phyloP scores from a whole-genome alignment of 2,329 filamentous ascomycete genomes.

The Alternaria angustiovoidea region DNA sequence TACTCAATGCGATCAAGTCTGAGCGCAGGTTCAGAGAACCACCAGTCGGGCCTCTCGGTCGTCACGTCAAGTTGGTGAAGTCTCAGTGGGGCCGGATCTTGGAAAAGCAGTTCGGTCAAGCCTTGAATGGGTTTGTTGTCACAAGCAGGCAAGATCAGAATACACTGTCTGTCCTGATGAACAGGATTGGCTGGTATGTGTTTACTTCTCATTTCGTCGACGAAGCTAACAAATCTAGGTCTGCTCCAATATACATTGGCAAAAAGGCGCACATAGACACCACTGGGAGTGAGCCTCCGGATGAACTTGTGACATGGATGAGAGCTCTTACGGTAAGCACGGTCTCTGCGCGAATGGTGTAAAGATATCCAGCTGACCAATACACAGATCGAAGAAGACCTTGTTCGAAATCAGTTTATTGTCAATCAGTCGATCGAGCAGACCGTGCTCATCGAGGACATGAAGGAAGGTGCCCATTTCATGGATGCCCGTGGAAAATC shows the following conservation, averaged over 20 bases:
- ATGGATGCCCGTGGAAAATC: slow-evolving; percentile 66
- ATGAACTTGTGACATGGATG: slow-evolving; percentile 77
- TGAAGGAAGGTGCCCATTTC: slow-evolving; percentile 70
- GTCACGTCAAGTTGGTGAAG: slow-evolving; percentile 77
- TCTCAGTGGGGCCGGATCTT: slow-evolving; percentile 85
- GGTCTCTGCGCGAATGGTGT: background rate
- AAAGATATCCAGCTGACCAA: slow-evolving; percentile 24
- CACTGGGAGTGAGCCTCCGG: slow-evolving; percentile 75
- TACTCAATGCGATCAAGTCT: slow-evolving; percentile 73
- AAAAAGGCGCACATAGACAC: slow-evolving; percentile 65
- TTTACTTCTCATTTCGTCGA: background rate
- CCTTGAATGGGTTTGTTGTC: slow-evolving; percentile 81
- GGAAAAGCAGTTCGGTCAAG: slow-evolving; percentile 76
- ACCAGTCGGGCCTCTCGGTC: slow-evolving; percentile 85
- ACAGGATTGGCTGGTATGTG: slow-evolving; percentile 29
- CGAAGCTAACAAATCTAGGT: slow-evolving; percentile 38
- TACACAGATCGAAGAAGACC: slow-evolving; percentile 74
- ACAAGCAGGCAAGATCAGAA: slow-evolving; percentile 77
- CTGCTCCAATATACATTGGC: slow-evolving; percentile 70
- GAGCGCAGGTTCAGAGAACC: slow-evolving; percentile 73
- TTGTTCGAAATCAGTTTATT: slow-evolving; percentile 82
- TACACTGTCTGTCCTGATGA: slow-evolving; percentile 72
- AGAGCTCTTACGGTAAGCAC: slow-evolving; percentile 70
- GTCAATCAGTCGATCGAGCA: slow-evolving; percentile 87
- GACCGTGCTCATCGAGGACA: slow-evolving; percentile 75